A percentile compares a stretch with the other conserved stretches of the same genome.
These are phyloP conservation scores for Besnoitia besnoiti DNA, from an alignment of 169 alveolate species.

Conservation along the genomic window DNA sequence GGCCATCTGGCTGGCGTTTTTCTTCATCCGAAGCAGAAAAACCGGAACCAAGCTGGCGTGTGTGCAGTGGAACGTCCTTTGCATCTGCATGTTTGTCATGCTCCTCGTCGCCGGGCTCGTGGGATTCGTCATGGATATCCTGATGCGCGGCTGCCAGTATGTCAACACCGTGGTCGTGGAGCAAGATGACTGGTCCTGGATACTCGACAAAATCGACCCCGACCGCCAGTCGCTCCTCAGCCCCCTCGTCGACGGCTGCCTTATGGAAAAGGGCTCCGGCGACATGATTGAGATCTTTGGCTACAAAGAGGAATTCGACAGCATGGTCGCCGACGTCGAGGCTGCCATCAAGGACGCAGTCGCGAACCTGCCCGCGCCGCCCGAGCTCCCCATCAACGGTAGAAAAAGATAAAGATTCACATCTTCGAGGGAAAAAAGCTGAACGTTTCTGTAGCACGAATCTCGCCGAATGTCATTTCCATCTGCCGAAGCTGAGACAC, in stretches of 20 bases:
- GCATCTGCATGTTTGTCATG: not conserved
- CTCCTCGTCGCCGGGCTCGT: slow-evolving; percentile 19
- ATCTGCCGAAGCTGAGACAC: too few relatives aligned
- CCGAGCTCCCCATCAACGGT: slow-evolving; percentile 2
- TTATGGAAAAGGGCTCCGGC: not conserved
- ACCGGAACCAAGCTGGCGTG: slow-evolving; percentile 23
- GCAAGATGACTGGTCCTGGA: not conserved
- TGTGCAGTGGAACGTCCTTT: slow-evolving; percentile 35
- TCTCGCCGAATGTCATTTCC: too few relatives aligned
- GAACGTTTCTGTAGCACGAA: too few relatives aligned
- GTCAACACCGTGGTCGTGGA: not conserved
- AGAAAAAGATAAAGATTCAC: too few relatives aligned
- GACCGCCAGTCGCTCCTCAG: not conserved
- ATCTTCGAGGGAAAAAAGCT: too few relatives aligned
- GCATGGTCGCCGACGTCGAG: not conserved
- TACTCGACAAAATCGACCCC: not conserved
- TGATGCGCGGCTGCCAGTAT: slow-evolving; percentile 27
- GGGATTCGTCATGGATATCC: not conserved
- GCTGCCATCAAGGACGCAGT: not conserved
- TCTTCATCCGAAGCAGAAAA: not conserved
- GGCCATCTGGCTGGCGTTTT: not conserved
- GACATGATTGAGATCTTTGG: slow-evolving; percentile 12
- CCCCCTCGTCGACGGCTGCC: slow-evolving; percentile 10
- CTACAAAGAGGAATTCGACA: not conserved
- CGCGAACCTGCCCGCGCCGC: not conserved